phyloP scores from a whole-genome alignment of 2,329 filamentous ascomycete species.

The Penicillium italicum region DNA sequence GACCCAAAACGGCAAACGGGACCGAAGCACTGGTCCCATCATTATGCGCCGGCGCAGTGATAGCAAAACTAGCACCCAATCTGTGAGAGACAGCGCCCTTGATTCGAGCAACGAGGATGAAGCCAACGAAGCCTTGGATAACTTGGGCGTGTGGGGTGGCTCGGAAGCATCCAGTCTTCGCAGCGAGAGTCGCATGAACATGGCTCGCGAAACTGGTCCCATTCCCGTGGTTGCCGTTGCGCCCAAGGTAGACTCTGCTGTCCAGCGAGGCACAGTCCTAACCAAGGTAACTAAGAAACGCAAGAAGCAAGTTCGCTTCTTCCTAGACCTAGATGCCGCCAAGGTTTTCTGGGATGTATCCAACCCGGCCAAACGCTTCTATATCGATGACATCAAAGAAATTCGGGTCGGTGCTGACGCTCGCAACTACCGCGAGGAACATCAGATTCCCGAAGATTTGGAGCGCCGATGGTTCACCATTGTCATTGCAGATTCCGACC shows the following conservation, averaged over 20 bases:
- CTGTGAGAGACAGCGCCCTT: conserved; percentile 47
- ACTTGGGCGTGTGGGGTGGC: conserved; percentile 41
- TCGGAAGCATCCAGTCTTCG: conserved; percentile 40
- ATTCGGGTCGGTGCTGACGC: conserved; percentile 81
- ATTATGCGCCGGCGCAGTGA: conserved; percentile 84
- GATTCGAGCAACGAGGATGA: conserved; percentile 40
- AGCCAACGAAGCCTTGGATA: conserved; percentile 47
- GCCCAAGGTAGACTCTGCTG: conserved; percentile 71
- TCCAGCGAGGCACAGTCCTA: conserved; percentile 74
- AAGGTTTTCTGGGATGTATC: conserved; percentile 84
- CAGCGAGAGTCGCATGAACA: conserved; percentile 35
- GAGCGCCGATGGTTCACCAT: conserved; percentile 84
- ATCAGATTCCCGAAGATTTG: conserved; percentile 63
- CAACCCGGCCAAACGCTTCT: conserved; percentile 77
- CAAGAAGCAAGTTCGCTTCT: conserved; percentile 67
- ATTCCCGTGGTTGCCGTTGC: conserved; percentile 34
- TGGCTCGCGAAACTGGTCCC: conserved; percentile 32
- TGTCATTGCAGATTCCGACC: conserved; percentile 74
- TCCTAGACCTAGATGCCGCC: conserved; percentile 76
- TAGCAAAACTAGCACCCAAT: conserved; percentile 70
- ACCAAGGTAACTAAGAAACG: conserved; percentile 83
- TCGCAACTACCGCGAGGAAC: conserved; percentile 83
- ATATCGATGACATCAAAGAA: conserved; percentile 92
- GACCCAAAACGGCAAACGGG: conserved; percentile 70
- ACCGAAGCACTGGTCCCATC: conserved; percentile 84